These are phyloP conservation scores for Zymoseptoria ardabiliae DNA, from an alignment of 2,329 filamentous ascomycete species.

Conservation along the genomic window DNA sequence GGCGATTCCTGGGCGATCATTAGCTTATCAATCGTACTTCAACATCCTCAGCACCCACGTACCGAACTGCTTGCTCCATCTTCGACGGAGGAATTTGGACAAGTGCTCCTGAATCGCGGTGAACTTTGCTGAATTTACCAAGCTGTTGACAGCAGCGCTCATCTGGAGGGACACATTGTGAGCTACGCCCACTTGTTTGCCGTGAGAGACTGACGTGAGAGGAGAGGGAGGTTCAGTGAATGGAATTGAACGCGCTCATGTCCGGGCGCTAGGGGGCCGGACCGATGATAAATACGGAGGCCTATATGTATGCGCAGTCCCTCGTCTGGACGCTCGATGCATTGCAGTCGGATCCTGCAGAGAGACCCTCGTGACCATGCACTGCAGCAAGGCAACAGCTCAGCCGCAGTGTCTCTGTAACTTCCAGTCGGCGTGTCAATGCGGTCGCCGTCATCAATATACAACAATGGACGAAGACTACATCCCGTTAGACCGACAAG, in stretches of 20 bases:
- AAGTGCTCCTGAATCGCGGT: not conserved
- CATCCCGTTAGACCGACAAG: not conserved
- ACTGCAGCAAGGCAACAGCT: too few relatives aligned
- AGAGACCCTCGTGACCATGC: too few relatives aligned
- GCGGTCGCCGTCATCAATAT: not conserved
- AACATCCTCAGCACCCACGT: not conserved
- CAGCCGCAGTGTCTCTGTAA: too few relatives aligned
- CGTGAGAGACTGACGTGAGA: not conserved
- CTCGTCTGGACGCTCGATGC: too few relatives aligned
- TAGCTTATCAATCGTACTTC: not conserved
- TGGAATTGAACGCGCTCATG: too few relatives aligned
- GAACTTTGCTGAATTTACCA: not conserved
- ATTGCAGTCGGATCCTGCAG: too few relatives aligned
- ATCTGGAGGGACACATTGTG: not conserved
- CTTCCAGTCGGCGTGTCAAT: too few relatives aligned
- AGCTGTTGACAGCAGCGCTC: not conserved
- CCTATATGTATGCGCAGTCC: too few relatives aligned
- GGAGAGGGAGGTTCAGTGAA: not conserved
- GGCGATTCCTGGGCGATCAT: conserved; percentile 51
- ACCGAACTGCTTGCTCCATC: not conserved
- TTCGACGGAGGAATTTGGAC: not conserved
- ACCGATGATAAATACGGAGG: too few relatives aligned
- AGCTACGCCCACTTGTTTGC: not conserved
- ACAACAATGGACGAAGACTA: not conserved
- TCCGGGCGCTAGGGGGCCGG: too few relatives aligned